Evolutionary conservation across 73 alveolate genomes (phyloP), one percentile per base, ranked within the genome.

Genomic region (Uronychia setigera): DNA sequence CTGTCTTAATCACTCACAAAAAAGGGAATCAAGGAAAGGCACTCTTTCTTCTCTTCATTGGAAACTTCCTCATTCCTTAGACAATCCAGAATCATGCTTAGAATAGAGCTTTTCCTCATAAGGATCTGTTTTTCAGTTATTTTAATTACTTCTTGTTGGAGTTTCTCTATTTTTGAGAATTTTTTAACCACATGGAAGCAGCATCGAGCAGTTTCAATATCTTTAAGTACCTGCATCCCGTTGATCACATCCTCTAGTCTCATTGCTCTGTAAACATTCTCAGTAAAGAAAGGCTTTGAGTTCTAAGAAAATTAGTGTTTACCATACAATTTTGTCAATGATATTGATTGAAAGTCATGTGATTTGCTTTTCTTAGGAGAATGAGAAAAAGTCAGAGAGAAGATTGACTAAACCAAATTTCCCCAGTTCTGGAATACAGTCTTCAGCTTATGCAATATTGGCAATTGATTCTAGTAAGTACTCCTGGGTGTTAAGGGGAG

Each of bases 351-450:
- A 29, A 1, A 67, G 33, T 33, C 93, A 1, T 0, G 76, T 58
- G 28, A 87, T n/a, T 0, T 80, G 81, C 33, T 14, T 32, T 29
- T 87, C 93, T 0, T 76, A 76, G 5, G 88, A 74, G 26, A 80
- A 30, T 28, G 93, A 59, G 86, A 28, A 87, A 33, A 34, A 81
- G 14, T 80, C 79, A 0, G 86, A 33, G 19, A 87, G 78, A 30
- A 26, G 77, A 32, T 60, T 32, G 33, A 87, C 29, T n/a, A 87
- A 34, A 27, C 93, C 93, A 35, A 75, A 85, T 33, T 87, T 87
- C 33, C 84, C 58, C 26, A 87, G 76, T 60, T 87, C 93, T 27
- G 93, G 93, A 19, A 76, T 58, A 32, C 84, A 60, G 26, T 87
- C 86, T 32, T 87, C 83, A 13, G 58, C 27, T 30, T 28, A 13